Evolutionary conservation across 2,329 filamentous ascomycete species (phyloP).

Genomic region (Aspergillus texensis): DNA sequence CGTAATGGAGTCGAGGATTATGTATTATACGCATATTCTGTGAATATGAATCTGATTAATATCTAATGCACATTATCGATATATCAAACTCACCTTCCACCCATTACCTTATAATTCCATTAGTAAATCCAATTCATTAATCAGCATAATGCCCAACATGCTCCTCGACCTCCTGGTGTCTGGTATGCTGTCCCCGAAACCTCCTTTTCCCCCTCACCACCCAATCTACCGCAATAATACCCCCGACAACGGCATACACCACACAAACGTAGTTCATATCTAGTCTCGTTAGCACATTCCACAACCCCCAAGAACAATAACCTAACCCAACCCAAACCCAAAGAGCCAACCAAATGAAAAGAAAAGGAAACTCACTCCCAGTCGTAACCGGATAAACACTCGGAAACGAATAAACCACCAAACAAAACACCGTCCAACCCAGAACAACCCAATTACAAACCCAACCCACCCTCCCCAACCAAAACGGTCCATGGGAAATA

Average conservation of each 20-base stretch:
- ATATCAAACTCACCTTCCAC: neutral
- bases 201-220: conserved; percentile 27
- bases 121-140: neutral
- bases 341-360: neutral
- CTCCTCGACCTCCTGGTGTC: conserved; percentile 8
- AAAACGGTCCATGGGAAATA: conserved; percentile 49
- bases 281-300: conserved; percentile 9
- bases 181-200: conserved; percentile 29
- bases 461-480: conserved; percentile 46
- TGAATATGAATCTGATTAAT: neutral
- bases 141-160: neutral
- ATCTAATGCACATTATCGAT: neutral
- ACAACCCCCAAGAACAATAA: too few relatives aligned
- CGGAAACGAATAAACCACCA: conserved; percentile 38
- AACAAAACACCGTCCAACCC: conserved; percentile 48
- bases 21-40: neutral
- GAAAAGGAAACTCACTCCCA: conserved; percentile 27
- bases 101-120: neutral
- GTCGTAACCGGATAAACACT: conserved; percentile 29
- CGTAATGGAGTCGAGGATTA: neutral
- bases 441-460: conserved; percentile 48
- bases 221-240: conserved; percentile 37
- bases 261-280: conserved; percentile 45
- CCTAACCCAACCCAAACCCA: too few relatives aligned
- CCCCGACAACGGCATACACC: conserved; percentile 31